These are phyloP conservation scores for Kazachstania martiniae DNA, from an alignment of 805 yeast genomes.

Conservation along the genomic window DNA sequence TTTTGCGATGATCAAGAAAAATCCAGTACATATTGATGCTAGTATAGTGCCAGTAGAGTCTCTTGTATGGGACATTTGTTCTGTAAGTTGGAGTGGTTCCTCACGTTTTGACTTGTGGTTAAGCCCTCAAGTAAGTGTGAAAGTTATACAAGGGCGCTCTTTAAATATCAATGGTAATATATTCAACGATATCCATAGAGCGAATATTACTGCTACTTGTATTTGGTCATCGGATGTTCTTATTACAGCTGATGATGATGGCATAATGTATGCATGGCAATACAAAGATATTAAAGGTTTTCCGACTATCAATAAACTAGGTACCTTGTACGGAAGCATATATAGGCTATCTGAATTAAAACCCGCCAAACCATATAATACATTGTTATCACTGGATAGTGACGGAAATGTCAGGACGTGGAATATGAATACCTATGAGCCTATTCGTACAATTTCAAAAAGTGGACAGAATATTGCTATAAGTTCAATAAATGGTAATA, in stretches of 20 bases:
- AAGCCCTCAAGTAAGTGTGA: slow-evolving; percentile 2
- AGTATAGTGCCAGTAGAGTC: slow-evolving; percentile 1
- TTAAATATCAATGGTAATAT: slow-evolving; percentile 2
- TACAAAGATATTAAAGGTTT: slow-evolving; percentile 6
- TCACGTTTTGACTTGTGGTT: not conserved
- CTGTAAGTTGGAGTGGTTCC: slow-evolving; percentile 3
- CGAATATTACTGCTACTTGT: slow-evolving; percentile 20
- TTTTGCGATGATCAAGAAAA: not conserved
- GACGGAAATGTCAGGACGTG: slow-evolving; percentile 50
- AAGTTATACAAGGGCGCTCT: slow-evolving; percentile 1
- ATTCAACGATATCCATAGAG: slow-evolving; percentile 26
- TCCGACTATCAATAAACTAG: slow-evolving; percentile 13
- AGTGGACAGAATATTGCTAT: slow-evolving; percentile 31
- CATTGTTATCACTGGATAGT: slow-evolving; percentile 43
- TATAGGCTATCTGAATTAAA: slow-evolving; percentile 38
- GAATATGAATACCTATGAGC: slow-evolving; percentile 47
- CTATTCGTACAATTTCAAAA: slow-evolving; percentile 32
- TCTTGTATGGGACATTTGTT: not conserved
- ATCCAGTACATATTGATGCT: too few species aligned
- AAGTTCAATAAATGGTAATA: slow-evolving; percentile 45
- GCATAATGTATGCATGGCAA: slow-evolving; percentile 51
- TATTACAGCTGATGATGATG: slow-evolving; percentile 39
- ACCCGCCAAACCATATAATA: too few species aligned
- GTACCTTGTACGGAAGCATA: slow-evolving; percentile 42
- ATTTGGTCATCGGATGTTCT: slow-evolving; percentile 19